Percentiles rank a stretch among this genome's conserved stretches.
phyloP scores from a whole-genome alignment of 768 basidiomycete genomes.

The Lactarius hatsudake region DNA sequence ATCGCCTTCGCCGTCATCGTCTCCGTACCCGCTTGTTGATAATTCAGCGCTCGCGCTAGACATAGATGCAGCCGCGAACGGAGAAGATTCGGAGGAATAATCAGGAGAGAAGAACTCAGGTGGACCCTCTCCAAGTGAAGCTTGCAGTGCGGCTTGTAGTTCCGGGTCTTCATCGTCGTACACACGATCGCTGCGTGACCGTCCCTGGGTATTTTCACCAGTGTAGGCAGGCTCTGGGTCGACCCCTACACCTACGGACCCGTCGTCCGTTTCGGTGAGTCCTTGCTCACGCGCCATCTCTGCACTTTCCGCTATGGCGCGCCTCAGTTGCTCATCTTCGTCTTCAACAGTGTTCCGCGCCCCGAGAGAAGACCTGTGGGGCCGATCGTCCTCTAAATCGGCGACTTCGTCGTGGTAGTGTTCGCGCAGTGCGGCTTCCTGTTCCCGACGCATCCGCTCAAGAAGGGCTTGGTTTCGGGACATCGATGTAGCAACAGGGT shows the following conservation, averaged over 20 bases:
- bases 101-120: slow-evolving; percentile 43
- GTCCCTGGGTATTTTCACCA: slow-evolving; percentile 5
- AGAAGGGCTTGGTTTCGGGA: slow-evolving; percentile 31
- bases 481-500: slow-evolving; percentile 20
- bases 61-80: slow-evolving; percentile 10
- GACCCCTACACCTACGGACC: slow-evolving; percentile 26
- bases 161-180: slow-evolving; percentile 88
- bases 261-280: slow-evolving; percentile 22
- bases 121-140: slow-evolving; percentile 69
- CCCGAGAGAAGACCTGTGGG: slow-evolving; percentile 15
- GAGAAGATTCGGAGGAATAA: slow-evolving; percentile 20
- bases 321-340: slow-evolving; percentile 54
- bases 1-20: not conserved
- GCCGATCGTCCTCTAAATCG: slow-evolving; percentile 28
- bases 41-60: not conserved
- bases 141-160: slow-evolving; percentile 82
- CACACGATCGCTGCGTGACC: slow-evolving; percentile 39
- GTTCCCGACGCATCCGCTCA: slow-evolving; percentile 45
- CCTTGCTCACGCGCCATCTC: slow-evolving; percentile 41
- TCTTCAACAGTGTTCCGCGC: slow-evolving; percentile 39
- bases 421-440: slow-evolving; percentile 60
- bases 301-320: slow-evolving; percentile 61
- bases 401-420: slow-evolving; percentile 36
- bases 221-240: not conserved
- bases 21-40: not conserved